Conservation (phyloP, 1,284 basidiomycete genomes). For the Cronartium quercuum region DNA sequence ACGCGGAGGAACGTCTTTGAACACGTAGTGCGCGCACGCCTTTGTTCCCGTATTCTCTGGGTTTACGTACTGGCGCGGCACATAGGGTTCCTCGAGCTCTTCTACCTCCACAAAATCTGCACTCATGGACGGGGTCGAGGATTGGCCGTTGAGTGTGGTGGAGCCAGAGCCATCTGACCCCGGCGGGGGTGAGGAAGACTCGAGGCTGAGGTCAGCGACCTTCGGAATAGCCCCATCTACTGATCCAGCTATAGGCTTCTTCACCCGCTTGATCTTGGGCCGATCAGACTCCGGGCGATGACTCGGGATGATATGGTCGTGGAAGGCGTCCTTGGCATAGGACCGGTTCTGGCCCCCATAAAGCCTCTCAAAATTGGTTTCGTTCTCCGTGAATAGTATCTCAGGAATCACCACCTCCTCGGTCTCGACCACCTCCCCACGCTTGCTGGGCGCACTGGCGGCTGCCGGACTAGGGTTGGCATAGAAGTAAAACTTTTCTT, state of each 20-base stretch:
- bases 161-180: slow-evolving; percentile 35
- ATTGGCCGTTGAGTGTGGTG: slow-evolving; percentile 22
- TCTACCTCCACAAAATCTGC: slow-evolving; percentile 58
- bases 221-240: slow-evolving; percentile 16
- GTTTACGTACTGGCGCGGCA: slow-evolving; percentile 63
- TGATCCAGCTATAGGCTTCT: slow-evolving; percentile 32
- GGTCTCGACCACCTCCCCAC: slow-evolving; percentile 58
- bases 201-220: slow-evolving; percentile 1
- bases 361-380: slow-evolving; percentile 86
- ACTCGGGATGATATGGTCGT: slow-evolving; percentile 83
- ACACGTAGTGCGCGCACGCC: slow-evolving; percentile 81
- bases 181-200: slow-evolving; percentile 22
- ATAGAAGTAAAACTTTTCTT: slow-evolving; percentile 61
- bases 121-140: slow-evolving; percentile 42
- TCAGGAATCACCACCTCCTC: slow-evolving; percentile 68
- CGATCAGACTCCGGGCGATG: slow-evolving; percentile 60
- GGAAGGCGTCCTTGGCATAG: slow-evolving; percentile 96
- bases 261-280: slow-evolving; percentile 30
- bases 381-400: slow-evolving; percentile 88
- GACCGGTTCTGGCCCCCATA: slow-evolving; percentile 80
- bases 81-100: slow-evolving; percentile 52
- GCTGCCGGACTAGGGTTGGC: slow-evolving; percentile 87
- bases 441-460: slow-evolving; percentile 59
- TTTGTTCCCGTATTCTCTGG: slow-evolving; percentile 85
- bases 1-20: slow-evolving; percentile 74